A percentile compares a stretch with the other conserved stretches of the same genome.
These are phyloP conservation scores for Escovopsis sp. DNA, from an alignment of 2,329 filamentous ascomycete genomes.

Conservation along the genomic window DNA sequence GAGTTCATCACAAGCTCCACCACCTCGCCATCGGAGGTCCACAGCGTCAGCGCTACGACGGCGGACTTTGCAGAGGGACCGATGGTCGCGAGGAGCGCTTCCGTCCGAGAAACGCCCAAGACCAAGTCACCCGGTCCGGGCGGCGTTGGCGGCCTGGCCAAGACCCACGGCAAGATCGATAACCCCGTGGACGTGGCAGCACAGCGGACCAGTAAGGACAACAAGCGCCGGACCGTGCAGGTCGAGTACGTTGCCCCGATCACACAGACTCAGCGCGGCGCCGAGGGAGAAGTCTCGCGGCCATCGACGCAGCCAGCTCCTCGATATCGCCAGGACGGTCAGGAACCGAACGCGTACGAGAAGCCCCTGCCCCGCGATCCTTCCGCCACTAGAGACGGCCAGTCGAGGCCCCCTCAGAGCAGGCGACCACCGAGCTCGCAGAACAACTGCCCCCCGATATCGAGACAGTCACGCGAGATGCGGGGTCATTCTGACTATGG, in stretches of 20 bases:
- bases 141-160: slow-evolving; percentile 47
- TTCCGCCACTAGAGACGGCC: slow-evolving; percentile 29
- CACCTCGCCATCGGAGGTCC: slow-evolving; percentile 72
- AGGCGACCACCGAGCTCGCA: slow-evolving; percentile 36
- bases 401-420: slow-evolving; percentile 21
- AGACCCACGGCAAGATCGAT: slow-evolving; percentile 63
- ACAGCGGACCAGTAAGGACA: slow-evolving; percentile 58
- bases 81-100: slow-evolving; percentile 68
- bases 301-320: slow-evolving; percentile 13
- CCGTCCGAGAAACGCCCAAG: slow-evolving; percentile 77
- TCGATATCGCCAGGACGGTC: slow-evolving; percentile 29
- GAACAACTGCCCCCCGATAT: slow-evolving; percentile 12
- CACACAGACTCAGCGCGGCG: slow-evolving; percentile 59
- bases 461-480: slow-evolving; percentile 15
- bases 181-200: slow-evolving; percentile 39
- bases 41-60: slow-evolving; percentile 55
- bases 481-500: slow-evolving; percentile 28
- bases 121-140: slow-evolving; percentile 37
- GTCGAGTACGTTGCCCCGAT: slow-evolving; percentile 93
- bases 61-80: slow-evolving; percentile 43
- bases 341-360: slow-evolving; percentile 26
- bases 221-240: slow-evolving; percentile 87
- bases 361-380: slow-evolving; percentile 49
- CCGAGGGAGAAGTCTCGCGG: slow-evolving; percentile 13
- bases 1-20: slow-evolving; percentile 95